These are phyloP conservation scores for Hypsizygus ulmarius DNA, from an alignment of 1,284 basidiomycete species.

Conservation along the genomic window DNA sequence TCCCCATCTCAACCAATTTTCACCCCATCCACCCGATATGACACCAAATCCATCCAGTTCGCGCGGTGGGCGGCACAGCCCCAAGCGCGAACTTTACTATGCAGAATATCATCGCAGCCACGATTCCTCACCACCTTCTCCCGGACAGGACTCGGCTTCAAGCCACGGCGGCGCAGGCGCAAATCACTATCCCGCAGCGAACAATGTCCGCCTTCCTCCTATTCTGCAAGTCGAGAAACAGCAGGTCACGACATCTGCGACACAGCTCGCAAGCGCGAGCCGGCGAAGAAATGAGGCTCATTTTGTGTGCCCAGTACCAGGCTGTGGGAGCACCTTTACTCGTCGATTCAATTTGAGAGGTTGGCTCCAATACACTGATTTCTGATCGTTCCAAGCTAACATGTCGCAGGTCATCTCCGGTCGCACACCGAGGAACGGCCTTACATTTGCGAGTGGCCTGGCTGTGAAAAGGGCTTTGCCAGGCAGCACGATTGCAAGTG, in stretches of 20 bases:
- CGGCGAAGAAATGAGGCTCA: constrained; percentile 87
- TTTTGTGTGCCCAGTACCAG: constrained; percentile 91
- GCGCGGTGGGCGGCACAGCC: constrained; percentile 24
- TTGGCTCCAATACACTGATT: constrained; percentile 30
- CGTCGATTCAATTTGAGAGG: constrained; percentile 82
- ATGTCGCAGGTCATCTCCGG: constrained; percentile 77
- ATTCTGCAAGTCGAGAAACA: constrained; percentile 87
- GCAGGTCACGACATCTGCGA: constrained; percentile 93
- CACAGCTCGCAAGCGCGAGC: constrained; percentile 88
- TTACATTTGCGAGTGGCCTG: constrained; percentile 90
- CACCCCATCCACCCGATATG: constrained; percentile 28
- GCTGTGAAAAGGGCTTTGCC: constrained; percentile 92
- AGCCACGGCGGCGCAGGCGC: constrained; percentile 38
- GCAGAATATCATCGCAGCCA: constrained; percentile 48
- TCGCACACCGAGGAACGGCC: constrained; percentile 97
- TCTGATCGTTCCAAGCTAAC: constrained; percentile 19
- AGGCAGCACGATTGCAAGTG: constrained; percentile 96
- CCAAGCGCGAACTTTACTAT: constrained; percentile 39
- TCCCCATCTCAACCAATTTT: constrained; percentile 29
- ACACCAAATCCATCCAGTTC: constrained; percentile 22
- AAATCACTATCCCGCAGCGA: constrained; percentile 54
- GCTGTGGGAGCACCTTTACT: constrained; percentile 94
- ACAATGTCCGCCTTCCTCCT: constrained; percentile 66
- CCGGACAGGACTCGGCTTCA: constrained; percentile 24
- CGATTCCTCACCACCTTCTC: constrained; percentile 28